Percentiles rank a stretch among this genome's conserved stretches.
These are phyloP conservation scores for Botrytis hyacinthi DNA, from an alignment of 2,329 filamentous ascomycete genomes.

Conservation along the genomic window DNA sequence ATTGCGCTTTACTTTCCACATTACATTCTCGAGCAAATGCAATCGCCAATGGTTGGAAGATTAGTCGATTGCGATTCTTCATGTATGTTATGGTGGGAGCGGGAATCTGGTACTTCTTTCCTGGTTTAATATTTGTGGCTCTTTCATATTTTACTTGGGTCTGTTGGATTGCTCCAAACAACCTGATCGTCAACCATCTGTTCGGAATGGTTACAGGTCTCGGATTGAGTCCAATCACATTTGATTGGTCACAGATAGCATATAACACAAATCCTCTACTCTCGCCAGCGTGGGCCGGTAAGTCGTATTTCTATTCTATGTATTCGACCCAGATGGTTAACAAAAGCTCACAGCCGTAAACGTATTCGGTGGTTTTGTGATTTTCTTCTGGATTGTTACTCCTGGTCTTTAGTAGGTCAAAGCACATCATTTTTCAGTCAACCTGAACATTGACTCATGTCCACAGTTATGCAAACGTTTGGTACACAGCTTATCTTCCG, in stretches of 20 bases:
- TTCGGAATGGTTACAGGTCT: conserved; percentile 58
- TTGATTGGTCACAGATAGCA: conserved; percentile 70
- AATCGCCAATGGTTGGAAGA: conserved; percentile 56
- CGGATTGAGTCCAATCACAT: conserved; percentile 49
- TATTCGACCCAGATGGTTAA: background rate
- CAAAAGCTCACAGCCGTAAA: conserved; percentile 57
- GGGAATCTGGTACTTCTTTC: conserved; percentile 53
- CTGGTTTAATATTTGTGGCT: conserved; percentile 62
- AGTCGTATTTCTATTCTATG: background rate
- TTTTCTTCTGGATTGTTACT: conserved; percentile 61
- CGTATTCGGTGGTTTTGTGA: conserved; percentile 63
- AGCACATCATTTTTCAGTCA: too few species aligned
- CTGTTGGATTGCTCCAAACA: conserved; percentile 70
- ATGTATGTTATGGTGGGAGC: conserved; percentile 43
- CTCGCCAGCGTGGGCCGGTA: conserved; percentile 57
- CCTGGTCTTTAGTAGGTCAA: conserved; percentile 51
- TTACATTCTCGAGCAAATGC: conserved; percentile 62
- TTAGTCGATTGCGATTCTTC: conserved; percentile 42
- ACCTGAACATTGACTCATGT: background rate
- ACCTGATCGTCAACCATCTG: conserved; percentile 65
- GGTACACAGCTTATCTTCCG: conserved; percentile 63
- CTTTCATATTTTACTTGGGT: conserved; percentile 68
- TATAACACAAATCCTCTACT: conserved; percentile 43
- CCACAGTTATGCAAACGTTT: conserved; percentile 55
- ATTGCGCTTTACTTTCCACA: conserved; percentile 27